A percentile compares a stretch with the other conserved stretches of the same genome.
Conservation (phyloP, 192 early-diverging fungal genomes). For the Backusella tuberculispora region DNA sequence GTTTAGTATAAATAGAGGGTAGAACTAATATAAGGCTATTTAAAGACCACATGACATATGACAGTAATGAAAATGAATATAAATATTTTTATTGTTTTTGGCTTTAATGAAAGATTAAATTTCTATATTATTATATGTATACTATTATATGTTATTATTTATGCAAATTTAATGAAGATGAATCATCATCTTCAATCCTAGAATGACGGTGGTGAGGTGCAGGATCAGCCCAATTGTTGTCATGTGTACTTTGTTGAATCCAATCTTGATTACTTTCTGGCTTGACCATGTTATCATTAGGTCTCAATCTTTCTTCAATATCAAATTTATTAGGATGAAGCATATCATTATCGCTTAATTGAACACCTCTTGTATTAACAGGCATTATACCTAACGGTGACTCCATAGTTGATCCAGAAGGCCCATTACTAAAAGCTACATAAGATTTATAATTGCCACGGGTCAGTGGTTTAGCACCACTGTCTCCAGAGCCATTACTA, state of each 20-base stretch:
- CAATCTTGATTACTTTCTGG: neutral
- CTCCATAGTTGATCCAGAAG: neutral
- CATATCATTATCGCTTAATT: neutral
- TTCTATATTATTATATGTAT: neutral
- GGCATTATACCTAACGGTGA: neutral
- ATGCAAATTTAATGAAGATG: neutral
- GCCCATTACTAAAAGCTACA: neutral
- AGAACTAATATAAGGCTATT: neutral
- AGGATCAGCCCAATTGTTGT: slow-evolving; percentile 24
- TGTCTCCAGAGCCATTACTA: neutral
- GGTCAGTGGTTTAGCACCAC: neutral
- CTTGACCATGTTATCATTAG: neutral
- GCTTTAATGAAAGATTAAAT: neutral
- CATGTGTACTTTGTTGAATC: slow-evolving; percentile 14
- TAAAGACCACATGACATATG: neutral
- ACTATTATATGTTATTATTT: neutral
- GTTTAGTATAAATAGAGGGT: too few relatives aligned
- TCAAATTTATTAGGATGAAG: neutral
- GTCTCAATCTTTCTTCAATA: neutral
- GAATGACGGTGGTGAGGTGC: slow-evolving; percentile 25
- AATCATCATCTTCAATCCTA: neutral
- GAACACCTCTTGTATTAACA: neutral
- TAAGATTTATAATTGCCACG: neutral
- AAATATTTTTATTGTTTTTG: neutral
- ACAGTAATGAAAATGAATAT: neutral